Percentiles rank a stretch among this genome's conserved stretches.
Conservation (phyloP, 139 green algal genomes). For the Tetratostichococcus sp. region DNA sequence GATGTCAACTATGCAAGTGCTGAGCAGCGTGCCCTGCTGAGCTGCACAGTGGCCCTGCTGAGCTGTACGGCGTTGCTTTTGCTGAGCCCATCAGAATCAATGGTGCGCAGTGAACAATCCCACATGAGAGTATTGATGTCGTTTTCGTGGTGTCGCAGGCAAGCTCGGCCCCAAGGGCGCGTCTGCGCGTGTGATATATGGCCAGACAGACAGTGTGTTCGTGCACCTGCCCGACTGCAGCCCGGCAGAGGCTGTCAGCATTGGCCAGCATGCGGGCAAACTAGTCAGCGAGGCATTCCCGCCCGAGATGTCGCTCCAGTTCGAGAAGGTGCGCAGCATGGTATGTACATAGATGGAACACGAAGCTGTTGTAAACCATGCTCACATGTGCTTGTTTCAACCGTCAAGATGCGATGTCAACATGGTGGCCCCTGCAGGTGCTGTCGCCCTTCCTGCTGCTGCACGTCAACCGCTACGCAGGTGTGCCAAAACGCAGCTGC, state of each 20-base stretch:
- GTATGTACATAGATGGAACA: no score
- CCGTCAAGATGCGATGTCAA: no score
- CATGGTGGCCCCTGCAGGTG: no score
- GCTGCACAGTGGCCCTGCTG: no score
- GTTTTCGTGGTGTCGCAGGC: slow-evolving; percentile 3
- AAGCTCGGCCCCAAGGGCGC: slow-evolving; percentile 13
- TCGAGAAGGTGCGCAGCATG: slow-evolving; percentile 47
- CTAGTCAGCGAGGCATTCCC: slow-evolving; percentile 45
- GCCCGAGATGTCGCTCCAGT: slow-evolving; percentile 62
- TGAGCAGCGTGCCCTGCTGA: no score
- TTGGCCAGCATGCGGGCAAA: slow-evolving; percentile 18
- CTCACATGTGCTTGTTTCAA: no score
- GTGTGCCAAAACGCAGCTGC: neutral
- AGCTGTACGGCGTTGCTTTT: no score
- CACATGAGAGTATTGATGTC: no score
- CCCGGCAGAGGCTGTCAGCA: slow-evolving; percentile 30
- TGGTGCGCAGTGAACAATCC: neutral
- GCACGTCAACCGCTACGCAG: slow-evolving; percentile 68
- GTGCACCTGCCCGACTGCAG: slow-evolving; percentile 31
- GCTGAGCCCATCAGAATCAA: no score
- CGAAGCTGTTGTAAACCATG: no score
- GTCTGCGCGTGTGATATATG: slow-evolving; percentile 62
- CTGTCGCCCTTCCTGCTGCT: slow-evolving; percentile 67
- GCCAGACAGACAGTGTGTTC: slow-evolving; percentile 74
- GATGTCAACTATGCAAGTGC: no score